Base-by-base conservation (phyloP, 371 early-diverging fungal species). In the Syncephalastrum sp. region DNA sequence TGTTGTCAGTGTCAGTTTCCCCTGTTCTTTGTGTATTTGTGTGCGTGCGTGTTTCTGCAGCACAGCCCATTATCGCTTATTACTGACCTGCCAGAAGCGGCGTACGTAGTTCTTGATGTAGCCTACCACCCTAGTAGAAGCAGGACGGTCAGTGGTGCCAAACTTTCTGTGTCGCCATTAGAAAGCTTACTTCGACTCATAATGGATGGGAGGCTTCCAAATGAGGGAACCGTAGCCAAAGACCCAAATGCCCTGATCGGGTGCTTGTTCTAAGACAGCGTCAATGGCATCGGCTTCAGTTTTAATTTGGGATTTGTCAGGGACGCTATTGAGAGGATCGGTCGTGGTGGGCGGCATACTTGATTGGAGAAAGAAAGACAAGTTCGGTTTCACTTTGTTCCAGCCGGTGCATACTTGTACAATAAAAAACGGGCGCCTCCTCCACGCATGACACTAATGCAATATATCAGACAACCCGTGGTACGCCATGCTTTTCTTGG, bases 161-260 rank as follows among this genome's bases (percentile, higher is more conserved):
- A 5, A 8, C 6, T n/a, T 25, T 17, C 7, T 51, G 29, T 17
- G 46, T 16, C 43, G 45, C 27, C 2, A 13, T 19, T 25, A 19
- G 13, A 41, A 29, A 15, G 23, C 44, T 64, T 67, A 77, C 79
- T 64, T 75, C 51, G 69, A 54, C 48, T 83, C 82, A 53, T 84
- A 83, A 49, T 82, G 73, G 56, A 77, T 74, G 3, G 80, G 81
- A 24, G 79, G 82, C 81, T 92, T 91, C 92, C 93, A 93, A 59
- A 93, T 87, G 21, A 94, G 77, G 10, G 88, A 88, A 41, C 95
- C 95, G 70, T 94, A 94, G n/a, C 94, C 95, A 70, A 93, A 94
- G 0, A 91, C 83, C 91, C 92, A 92, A 63, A 91, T 74, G 8
- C 74, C 56, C 43, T 61, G 49, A 44, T 55, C 51, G n/a, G 50